These are phyloP conservation scores for Crithidia expoeki DNA, from an alignment of 208 protist genomes.

Conservation along the genomic window DNA sequence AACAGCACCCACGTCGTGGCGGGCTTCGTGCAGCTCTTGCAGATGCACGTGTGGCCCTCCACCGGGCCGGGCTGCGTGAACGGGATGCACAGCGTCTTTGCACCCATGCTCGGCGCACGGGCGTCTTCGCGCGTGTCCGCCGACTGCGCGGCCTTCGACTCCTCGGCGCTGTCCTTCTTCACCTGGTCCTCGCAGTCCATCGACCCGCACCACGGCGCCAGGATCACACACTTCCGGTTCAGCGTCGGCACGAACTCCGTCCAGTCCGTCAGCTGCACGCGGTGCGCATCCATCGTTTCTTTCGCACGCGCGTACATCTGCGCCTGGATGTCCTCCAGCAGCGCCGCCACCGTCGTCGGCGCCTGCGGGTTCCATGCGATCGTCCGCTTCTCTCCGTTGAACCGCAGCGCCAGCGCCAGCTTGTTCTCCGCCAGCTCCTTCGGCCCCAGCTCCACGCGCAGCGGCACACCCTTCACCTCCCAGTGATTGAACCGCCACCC, in stretches of 20 bases:
- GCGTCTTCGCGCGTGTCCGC: constrained; percentile 68
- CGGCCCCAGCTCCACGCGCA: constrained; percentile 98
- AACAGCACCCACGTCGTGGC: constrained; percentile 85
- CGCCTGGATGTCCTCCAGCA: constrained; percentile 94
- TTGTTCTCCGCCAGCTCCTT: constrained; percentile 92
- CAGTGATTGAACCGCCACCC: constrained; percentile 99
- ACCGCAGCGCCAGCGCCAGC: constrained; percentile 67
- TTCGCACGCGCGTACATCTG: constrained; percentile 80
- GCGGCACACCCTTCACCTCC: constrained; percentile 97
- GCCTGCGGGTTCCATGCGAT: constrained; percentile 67
- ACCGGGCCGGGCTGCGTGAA: constrained; percentile 88
- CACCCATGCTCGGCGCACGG: constrained; percentile 93
- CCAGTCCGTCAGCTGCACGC: constrained; percentile 82
- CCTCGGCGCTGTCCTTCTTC: constrained; percentile 93
- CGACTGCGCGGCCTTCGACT: constrained; percentile 68
- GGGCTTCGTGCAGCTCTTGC: constrained; percentile 74
- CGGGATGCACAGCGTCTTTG: constrained; percentile 97
- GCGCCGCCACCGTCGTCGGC: constrained; percentile 5
- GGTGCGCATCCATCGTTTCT: constrained; percentile 54
- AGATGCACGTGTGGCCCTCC: constrained; percentile 90
- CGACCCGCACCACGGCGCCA: constrained; percentile 93
- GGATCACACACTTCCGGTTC: constrained; percentile 87
- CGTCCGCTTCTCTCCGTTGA: constrained; percentile 65
- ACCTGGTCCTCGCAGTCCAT: constrained; percentile 94
- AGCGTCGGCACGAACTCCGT: constrained; percentile 91